These are phyloP conservation scores for Syncephalastrum racemosum DNA, from an alignment of 371 early-diverging fungal genomes.

Conservation along the genomic window DNA sequence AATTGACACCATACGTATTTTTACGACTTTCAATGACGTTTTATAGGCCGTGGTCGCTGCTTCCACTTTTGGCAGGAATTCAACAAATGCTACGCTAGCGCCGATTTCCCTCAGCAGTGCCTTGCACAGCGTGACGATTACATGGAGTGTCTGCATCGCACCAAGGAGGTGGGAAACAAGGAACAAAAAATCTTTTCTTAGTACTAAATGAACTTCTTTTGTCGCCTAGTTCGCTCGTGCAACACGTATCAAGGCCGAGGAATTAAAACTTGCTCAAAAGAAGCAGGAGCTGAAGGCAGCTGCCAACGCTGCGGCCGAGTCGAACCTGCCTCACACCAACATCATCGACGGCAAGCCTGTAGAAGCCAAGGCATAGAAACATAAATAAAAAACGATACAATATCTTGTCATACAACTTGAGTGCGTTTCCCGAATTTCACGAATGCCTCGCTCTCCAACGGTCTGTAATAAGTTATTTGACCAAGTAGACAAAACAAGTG, in stretches of 20 bases:
- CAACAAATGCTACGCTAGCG: constrained; percentile 78
- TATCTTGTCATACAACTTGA: too few relatives aligned
- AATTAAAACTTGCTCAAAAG: constrained; percentile 60
- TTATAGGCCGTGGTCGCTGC: constrained; percentile 77
- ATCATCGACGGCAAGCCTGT: constrained; percentile 52
- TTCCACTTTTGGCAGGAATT: constrained; percentile 86
- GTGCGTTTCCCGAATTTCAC: too few relatives aligned
- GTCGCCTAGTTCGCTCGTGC: constrained; percentile 53
- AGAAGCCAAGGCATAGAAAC: constrained; percentile 32
- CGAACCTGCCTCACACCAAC: constrained; percentile 57
- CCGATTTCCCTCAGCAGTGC: constrained; percentile 72
- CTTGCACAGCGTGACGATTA: constrained; percentile 76
- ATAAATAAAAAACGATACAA: constrained; percentile 7
- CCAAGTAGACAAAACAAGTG: too few relatives aligned
- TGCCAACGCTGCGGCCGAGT: constrained; percentile 55
- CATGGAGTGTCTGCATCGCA: constrained; percentile 81
- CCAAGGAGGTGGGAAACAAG: constrained; percentile 65
- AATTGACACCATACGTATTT: not conserved
- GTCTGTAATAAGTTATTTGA: too few relatives aligned
- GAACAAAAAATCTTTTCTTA: too few relatives aligned
- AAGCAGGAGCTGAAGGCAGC: constrained; percentile 52
- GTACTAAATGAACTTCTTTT: not conserved
- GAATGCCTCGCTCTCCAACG: too few relatives aligned
- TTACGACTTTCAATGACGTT: not conserved
- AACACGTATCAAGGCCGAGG: constrained; percentile 59